phyloP scores from a whole-genome alignment of 2,329 filamentous ascomycete genomes.

The Pseudocercospora vitis region DNA sequence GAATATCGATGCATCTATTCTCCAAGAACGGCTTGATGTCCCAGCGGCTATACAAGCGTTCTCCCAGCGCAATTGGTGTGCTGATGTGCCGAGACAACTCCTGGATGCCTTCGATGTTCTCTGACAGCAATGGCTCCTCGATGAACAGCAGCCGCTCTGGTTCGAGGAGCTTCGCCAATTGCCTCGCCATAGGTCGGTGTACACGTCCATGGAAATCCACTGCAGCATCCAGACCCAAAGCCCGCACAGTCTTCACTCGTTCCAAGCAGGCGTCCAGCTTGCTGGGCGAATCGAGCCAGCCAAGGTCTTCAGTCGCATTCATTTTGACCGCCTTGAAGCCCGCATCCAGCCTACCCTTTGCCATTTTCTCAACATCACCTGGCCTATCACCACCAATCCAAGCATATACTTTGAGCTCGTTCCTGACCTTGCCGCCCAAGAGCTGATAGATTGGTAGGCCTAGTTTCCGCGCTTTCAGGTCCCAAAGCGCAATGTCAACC shows the following conservation, averaged over 20 bases:
- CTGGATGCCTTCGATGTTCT: constrained; percentile 66
- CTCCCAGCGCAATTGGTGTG: constrained; percentile 66
- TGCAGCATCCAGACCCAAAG: constrained; percentile 68
- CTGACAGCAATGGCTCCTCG: constrained; percentile 70
- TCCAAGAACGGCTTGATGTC: constrained; percentile 72
- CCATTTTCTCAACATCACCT: constrained; percentile 57
- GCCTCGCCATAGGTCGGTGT: constrained; percentile 77
- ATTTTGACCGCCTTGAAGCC: constrained; percentile 71
- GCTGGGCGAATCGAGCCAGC: constrained; percentile 72
- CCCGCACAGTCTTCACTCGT: constrained; percentile 67
- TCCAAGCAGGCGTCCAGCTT: constrained; percentile 64
- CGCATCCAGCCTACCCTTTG: constrained; percentile 56
- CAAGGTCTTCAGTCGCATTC: constrained; percentile 75
- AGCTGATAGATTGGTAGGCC: constrained; percentile 71
- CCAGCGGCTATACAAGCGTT: constrained; percentile 71
- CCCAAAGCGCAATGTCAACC: constrained; percentile 78
- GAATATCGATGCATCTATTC: constrained; percentile 65
- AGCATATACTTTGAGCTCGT: constrained; percentile 69
- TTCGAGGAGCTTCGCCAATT: constrained; percentile 66
- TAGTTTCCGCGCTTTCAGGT: constrained; percentile 66
- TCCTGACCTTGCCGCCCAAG: constrained; percentile 70
- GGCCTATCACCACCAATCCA: constrained; percentile 78
- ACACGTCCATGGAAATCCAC: constrained; percentile 77
- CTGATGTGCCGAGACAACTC: constrained; percentile 58
- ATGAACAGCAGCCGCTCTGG: constrained; percentile 70